These are phyloP conservation scores for Phytophthora uliginosa DNA, from an alignment of 352 stramenopile genomes.

Conservation along the genomic window DNA sequence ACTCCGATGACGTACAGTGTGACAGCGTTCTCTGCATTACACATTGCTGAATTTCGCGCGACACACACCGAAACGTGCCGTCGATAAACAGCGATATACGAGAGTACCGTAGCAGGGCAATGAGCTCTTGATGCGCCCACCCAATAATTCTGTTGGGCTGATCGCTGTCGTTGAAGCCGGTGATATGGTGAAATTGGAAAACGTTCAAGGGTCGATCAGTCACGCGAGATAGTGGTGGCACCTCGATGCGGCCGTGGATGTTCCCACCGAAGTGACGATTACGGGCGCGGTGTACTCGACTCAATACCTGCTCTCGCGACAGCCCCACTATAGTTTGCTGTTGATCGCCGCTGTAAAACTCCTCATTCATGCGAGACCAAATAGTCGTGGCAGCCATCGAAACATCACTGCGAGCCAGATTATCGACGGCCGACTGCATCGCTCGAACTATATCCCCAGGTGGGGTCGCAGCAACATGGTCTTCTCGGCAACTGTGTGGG, in stretches of 20 bases:
- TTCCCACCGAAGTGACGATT: constrained; percentile 4
- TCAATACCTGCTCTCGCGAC: background rate
- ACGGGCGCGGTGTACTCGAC: background rate
- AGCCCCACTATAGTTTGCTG: background rate
- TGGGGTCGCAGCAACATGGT: background rate
- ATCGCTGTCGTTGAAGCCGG: background rate
- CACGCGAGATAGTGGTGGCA: background rate
- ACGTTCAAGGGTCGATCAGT: background rate
- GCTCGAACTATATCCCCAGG: background rate
- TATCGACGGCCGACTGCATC: background rate
- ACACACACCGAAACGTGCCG: too few species aligned
- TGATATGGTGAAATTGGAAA: constrained; percentile 6
- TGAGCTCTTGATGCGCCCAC: too few species aligned
- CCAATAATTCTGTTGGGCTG: too few species aligned
- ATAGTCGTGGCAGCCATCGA: background rate
- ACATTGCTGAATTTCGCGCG: too few species aligned
- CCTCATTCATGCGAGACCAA: background rate
- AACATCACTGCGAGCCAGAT: background rate
- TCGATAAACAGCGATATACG: too few species aligned
- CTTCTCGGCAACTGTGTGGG: background rate
- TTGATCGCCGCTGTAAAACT: background rate
- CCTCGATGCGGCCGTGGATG: background rate
- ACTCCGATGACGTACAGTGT: constrained; percentile 40
- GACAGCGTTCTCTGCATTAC: too few species aligned
- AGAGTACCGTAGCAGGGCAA: too few species aligned